Evolutionary conservation across 176 grass and related monocot genomes (phyloP).

Genomic region (Chrysopogon serrulatus): DNA sequence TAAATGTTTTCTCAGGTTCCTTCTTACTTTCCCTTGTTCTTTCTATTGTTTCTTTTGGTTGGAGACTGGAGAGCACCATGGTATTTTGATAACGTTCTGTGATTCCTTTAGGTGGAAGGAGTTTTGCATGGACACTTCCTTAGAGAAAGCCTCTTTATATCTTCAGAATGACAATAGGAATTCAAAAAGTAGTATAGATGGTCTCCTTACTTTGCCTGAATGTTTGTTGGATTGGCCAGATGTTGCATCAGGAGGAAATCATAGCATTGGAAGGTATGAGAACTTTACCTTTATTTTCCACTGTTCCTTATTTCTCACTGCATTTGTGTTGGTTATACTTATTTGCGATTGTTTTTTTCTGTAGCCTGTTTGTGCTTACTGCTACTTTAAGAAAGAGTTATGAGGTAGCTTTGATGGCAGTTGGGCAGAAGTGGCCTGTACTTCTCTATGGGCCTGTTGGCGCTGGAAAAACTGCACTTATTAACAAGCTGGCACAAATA

Average conservation of each 20-base stretch:
- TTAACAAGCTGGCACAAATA: conserved; percentile 60
- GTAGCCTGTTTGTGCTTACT: conserved; percentile 69
- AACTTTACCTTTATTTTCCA: background rate
- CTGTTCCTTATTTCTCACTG: background rate
- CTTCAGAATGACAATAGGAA: conserved; percentile 36
- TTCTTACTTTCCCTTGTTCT: conserved; percentile 20
- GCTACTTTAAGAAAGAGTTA: conserved; percentile 61
- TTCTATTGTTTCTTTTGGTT: conserved; percentile 14
- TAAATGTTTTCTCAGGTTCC: conserved; percentile 66
- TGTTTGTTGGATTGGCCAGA: conserved; percentile 35
- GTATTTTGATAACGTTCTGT: background rate
- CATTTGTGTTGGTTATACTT: conserved; percentile 14
- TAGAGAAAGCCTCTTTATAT: conserved; percentile 89
- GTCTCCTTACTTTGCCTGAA: conserved; percentile 41
- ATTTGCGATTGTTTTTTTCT: background rate
- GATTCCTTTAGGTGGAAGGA: conserved; percentile 70
- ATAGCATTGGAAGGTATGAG: conserved; percentile 45
- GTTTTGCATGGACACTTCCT: conserved; percentile 72
- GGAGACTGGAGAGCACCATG: background rate
- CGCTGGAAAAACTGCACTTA: conserved; percentile 83
- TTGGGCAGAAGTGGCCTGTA: conserved; percentile 79
- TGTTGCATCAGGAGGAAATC: conserved; percentile 5
- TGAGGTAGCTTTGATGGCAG: conserved; percentile 71
- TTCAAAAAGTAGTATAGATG: conserved; percentile 23
- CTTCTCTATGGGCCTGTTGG: conserved; percentile 91